These are phyloP conservation scores for Botrytis hyacinthi DNA, from an alignment of 2,329 filamentous ascomycete genomes.

Conservation along the genomic window DNA sequence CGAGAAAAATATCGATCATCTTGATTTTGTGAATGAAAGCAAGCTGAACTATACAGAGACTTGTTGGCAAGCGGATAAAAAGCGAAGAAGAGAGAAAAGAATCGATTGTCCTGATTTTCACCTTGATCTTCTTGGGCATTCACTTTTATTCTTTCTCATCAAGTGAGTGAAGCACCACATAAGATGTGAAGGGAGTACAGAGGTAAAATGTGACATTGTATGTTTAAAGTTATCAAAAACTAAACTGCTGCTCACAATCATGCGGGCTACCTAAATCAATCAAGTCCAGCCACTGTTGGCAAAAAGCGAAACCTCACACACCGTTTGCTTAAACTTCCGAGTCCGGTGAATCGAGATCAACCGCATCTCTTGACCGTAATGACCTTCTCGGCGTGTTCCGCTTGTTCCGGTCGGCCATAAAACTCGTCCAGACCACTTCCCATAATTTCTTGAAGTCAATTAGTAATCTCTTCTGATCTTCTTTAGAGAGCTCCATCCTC, in stretches of 20 bases:
- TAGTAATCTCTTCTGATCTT: conserved; percentile 23
- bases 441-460: conserved; percentile 29
- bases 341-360: not conserved
- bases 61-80: not conserved
- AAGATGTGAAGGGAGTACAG: not conserved
- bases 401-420: conserved; percentile 16
- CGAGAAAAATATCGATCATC: not conserved
- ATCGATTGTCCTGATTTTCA: not conserved
- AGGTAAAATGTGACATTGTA: not conserved
- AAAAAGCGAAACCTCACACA: not conserved
- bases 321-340: not conserved
- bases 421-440: conserved; percentile 26
- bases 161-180: not conserved
- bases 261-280: not conserved
- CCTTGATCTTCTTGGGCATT: not conserved
- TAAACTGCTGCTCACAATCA: not conserved
- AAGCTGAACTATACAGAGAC: not conserved
- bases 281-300: not conserved
- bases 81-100: not conserved
- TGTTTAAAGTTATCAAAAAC: not conserved
- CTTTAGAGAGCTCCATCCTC: conserved; percentile 24
- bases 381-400: conserved; percentile 7
- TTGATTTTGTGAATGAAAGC: not conserved
- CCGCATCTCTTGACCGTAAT: conserved; percentile 7
- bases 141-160: not conserved